Base-by-base conservation (phyloP, 148 eudicot species). In the Arbutus unedo region DNA sequence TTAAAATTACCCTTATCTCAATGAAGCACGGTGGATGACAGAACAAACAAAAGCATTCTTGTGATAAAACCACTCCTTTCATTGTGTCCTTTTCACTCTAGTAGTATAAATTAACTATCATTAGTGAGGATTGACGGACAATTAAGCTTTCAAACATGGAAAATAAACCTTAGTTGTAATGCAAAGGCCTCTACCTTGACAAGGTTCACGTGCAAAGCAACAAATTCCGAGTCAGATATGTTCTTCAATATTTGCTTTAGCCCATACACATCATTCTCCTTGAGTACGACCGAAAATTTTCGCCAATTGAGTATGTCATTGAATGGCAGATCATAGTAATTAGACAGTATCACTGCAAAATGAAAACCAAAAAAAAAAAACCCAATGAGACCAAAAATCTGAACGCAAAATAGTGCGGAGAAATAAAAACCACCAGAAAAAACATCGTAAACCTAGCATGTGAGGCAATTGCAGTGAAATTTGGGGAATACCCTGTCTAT, bases 281-380 rank as follows among this genome's bases (percentile, higher is more conserved):
- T 76, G 45, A 76, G 60, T 49, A 76, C 51, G 19, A 76, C 79
- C 31, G 79, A 50, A 51, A 76, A 76, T 53, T 76, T 76, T 3
- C 45, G 79, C 79, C 79, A 76, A 76, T 76, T 19, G 7, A 76
- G 57, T 14, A 76, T 76, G 60, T 53, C 45, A 31, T 50, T 53
- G 79, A 76, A 76, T 31, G 79, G 79, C 11, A 76, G 79, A 53
- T 76, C 79, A 51, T 76, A 76, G 38, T 51, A 53, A 53, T 76
- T 53, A 31, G 79, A 50, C 60, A 76, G 31, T 50, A 76, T 76
- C 6, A 76, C 79, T 76, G 79, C 79, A 73, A 14, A 59, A 19
- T n/a, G 51, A 15, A 50, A 23, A 49, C 75, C 66, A 25, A 45
- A 47, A 16, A 73, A n/a, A n/a, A n/a, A n/a, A n/a, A n/a, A n/a